These are phyloP conservation scores for Triticum turgidum DNA, from an alignment of 176 grass and related monocot genomes.

Conservation along the genomic window DNA sequence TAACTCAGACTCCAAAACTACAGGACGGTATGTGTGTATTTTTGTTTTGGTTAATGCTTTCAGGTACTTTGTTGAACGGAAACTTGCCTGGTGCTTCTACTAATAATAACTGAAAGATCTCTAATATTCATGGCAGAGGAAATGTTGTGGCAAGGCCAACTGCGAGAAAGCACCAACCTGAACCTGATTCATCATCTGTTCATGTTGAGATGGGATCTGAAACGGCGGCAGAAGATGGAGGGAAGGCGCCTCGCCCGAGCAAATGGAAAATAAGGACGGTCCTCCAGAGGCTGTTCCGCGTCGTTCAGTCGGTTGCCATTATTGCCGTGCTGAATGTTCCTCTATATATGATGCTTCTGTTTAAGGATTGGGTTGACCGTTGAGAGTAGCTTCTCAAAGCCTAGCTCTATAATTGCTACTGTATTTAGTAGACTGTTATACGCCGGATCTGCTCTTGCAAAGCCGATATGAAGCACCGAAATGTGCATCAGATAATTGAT, in stretches of 20 bases:
- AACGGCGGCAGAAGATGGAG: conserved; percentile 45
- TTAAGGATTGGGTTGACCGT: conserved; percentile 89
- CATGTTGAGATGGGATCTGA: conserved; percentile 63
- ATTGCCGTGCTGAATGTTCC: conserved; percentile 80
- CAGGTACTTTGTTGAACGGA: neutral
- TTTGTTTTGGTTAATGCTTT: conserved; percentile 1
- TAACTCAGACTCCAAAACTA: conserved; percentile 43
- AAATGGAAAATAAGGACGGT: conserved; percentile 59
- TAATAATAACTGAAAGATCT: neutral
- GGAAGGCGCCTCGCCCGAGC: conserved; percentile 40
- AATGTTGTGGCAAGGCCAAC: conserved; percentile 70
- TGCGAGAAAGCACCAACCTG: conserved; percentile 59
- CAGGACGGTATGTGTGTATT: conserved; percentile 45
- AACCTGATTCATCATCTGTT: conserved; percentile 61
- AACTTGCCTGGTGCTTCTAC: neutral
- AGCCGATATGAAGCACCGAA: neutral
- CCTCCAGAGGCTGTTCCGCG: conserved; percentile 75
- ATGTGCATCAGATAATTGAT: neutral
- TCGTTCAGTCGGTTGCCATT: conserved; percentile 62
- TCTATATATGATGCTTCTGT: conserved; percentile 97
- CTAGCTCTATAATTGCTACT: neutral
- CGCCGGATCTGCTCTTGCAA: neutral
- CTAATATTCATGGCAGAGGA: conserved; percentile 45
- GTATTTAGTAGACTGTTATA: neutral
- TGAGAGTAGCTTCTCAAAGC: conserved; percentile 34